phyloP scores from a whole-genome alignment of 495 filamentous ascomycete genomes.

The Penicillium malachiteum region DNA sequence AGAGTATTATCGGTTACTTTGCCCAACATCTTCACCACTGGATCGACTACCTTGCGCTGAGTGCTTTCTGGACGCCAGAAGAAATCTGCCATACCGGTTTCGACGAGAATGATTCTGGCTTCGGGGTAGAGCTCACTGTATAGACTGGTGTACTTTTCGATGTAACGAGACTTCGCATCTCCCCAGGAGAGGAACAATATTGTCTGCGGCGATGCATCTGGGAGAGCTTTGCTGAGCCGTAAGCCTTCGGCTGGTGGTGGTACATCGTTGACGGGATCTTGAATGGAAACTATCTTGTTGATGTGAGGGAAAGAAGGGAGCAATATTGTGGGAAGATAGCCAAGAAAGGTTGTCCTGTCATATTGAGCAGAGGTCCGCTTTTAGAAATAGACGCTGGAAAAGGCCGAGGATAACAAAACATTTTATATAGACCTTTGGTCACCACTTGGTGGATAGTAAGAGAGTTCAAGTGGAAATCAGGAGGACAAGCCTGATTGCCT shows the following conservation, averaged over 20 bases:
- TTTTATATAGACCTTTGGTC: no score
- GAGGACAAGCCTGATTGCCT: no score
- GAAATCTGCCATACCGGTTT: not conserved
- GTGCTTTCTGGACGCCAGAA: not conserved
- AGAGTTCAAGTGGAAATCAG: no score
- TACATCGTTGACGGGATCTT: not conserved
- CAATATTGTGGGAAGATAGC: no score
- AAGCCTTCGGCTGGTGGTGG: not conserved
- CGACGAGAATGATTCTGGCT: not conserved
- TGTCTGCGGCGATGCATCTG: not conserved
- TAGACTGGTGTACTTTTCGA: not conserved
- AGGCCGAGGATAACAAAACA: no score
- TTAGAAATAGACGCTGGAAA: no score
- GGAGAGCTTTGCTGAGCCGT: not conserved
- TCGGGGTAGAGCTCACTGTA: not conserved
- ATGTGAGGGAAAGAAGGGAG: not conserved
- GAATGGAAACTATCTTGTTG: not conserved
- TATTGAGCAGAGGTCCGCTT: no score
- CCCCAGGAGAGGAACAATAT: not conserved
- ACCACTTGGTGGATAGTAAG: no score
- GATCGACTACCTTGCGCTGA: not conserved
- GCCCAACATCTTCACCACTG: not conserved
- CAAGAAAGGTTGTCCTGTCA: no score
- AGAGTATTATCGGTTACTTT: not conserved
- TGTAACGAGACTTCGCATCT: not conserved